These are phyloP conservation scores for Fraxinus ornus DNA, from an alignment of 305 asterid genomes.

Conservation along the genomic window DNA sequence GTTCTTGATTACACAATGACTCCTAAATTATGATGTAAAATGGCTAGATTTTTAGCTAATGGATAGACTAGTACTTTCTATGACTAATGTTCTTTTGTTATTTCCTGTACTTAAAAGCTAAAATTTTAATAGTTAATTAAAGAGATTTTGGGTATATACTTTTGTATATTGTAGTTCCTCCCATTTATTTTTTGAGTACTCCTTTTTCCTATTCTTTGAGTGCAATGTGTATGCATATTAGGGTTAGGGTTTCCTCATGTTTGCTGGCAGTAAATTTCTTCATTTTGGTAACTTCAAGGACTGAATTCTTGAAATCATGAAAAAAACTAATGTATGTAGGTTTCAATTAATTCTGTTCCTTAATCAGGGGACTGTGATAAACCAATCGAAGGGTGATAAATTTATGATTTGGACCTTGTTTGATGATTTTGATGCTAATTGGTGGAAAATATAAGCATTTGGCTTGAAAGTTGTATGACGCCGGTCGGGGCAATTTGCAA, in stretches of 20 bases:
- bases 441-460: neutral
- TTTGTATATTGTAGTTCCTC: neutral
- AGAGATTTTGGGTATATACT: neutral
- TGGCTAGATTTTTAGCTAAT: slow-evolving; percentile 17
- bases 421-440: neutral
- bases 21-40: neutral
- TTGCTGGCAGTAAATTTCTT: neutral
- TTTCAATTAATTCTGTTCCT: neutral
- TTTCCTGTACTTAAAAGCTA: slow-evolving; percentile 25
- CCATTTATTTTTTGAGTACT: neutral
- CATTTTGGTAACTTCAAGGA: neutral
- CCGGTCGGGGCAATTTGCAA: neutral
- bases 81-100: slow-evolving; percentile 18
- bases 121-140: slow-evolving; percentile 14
- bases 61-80: slow-evolving; percentile 6
- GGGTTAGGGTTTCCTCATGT: slow-evolving; percentile 48
- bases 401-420: neutral
- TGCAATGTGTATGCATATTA: slow-evolving; percentile 25
- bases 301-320: neutral
- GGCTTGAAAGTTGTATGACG: neutral
- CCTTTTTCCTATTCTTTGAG: neutral
- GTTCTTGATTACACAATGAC: neutral
- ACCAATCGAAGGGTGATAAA: neutral
- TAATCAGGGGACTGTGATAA: neutral
- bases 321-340: neutral